Evolutionary conservation across 208 protist species (phyloP).

Genomic region (Wallacemonas sp.): DNA sequence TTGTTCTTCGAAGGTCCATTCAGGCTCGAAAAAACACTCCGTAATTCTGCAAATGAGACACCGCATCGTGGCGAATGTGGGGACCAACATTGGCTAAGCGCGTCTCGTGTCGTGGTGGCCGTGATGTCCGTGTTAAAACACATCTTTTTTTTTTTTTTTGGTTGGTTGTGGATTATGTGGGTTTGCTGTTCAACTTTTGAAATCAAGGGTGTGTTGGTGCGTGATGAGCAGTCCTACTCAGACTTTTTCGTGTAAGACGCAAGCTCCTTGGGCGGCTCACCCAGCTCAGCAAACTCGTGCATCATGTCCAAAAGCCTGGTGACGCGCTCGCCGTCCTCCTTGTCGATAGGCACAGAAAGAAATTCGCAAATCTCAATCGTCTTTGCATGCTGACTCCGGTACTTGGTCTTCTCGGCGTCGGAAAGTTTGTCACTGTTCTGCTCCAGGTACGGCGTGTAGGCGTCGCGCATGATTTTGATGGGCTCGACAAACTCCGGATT

Average conservation of each 20-base stretch:
- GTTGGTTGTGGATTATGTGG: too few species aligned
- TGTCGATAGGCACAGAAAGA: constrained; percentile 41
- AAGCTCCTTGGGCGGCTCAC: constrained; percentile 52
- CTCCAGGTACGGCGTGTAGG: constrained; percentile 58
- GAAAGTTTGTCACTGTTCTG: constrained; percentile 32
- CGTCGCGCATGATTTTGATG: constrained; percentile 65
- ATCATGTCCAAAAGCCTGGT: constrained; percentile 55
- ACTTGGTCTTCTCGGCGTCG: constrained; percentile 51
- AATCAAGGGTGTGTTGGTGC: too few species aligned
- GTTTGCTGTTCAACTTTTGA: too few species aligned
- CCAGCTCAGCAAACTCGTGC: constrained; percentile 72
- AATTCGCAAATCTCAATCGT: constrained; percentile 62
- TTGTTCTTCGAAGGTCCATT: too few species aligned
- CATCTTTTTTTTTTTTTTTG: too few species aligned
- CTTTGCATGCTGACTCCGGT: constrained; percentile 51
- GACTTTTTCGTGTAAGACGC: constrained; percentile 32
- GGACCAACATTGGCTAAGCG: too few species aligned
- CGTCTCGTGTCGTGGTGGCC: too few species aligned
- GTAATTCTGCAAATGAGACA: too few species aligned
- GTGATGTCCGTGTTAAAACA: too few species aligned
- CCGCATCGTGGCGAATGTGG: too few species aligned
- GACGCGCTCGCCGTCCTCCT: constrained; percentile 50
- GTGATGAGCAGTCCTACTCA: too few species aligned
- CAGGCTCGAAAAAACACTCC: too few species aligned
- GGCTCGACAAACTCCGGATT: constrained; percentile 62